Evolutionary conservation across 2,329 filamentous ascomycete species (phyloP).

Genomic region (Arthroderma sp.): DNA sequence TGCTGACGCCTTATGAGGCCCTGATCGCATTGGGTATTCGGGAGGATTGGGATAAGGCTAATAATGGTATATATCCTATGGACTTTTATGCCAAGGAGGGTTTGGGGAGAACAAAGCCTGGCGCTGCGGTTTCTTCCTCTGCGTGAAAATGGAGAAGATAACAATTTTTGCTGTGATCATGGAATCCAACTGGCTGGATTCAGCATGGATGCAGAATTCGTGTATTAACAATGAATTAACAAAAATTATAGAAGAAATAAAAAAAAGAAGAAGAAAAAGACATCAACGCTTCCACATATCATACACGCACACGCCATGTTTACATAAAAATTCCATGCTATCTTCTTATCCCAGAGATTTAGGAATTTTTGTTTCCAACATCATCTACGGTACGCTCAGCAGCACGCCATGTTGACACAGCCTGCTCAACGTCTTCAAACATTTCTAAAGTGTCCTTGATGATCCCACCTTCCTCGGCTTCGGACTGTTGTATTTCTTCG

Average conservation of each 20-base stretch:
- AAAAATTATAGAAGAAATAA: not conserved
- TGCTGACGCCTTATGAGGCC: constrained; percentile 91
- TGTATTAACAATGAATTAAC: not conserved
- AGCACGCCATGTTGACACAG: constrained; percentile 61
- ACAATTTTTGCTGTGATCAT: not conserved
- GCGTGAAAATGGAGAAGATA: not conserved
- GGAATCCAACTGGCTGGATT: too few relatives aligned
- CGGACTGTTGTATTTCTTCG: constrained; percentile 41
- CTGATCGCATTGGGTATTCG: constrained; percentile 71
- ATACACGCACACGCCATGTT: too few relatives aligned
- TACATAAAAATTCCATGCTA: constrained; percentile 25
- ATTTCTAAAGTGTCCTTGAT: constrained; percentile 80
- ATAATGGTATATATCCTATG: constrained; percentile 74
- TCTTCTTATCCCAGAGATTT: constrained; percentile 24
- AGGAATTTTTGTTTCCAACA: constrained; percentile 21
- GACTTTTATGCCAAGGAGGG: constrained; percentile 94
- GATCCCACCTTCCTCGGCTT: constrained; percentile 64
- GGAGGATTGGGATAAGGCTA: constrained; percentile 55
- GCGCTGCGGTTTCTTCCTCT: constrained; percentile 1
- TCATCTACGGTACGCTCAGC: constrained; percentile 43
- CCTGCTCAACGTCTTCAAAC: constrained; percentile 74
- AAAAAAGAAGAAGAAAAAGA: too few relatives aligned
- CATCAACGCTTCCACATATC: too few relatives aligned
- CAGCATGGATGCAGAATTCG: not conserved
- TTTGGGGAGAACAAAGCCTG: constrained; percentile 58